Base-by-base conservation (phyloP, 1,139 yeast genomes). In the Magnusiomyces suaveolens region DNA sequence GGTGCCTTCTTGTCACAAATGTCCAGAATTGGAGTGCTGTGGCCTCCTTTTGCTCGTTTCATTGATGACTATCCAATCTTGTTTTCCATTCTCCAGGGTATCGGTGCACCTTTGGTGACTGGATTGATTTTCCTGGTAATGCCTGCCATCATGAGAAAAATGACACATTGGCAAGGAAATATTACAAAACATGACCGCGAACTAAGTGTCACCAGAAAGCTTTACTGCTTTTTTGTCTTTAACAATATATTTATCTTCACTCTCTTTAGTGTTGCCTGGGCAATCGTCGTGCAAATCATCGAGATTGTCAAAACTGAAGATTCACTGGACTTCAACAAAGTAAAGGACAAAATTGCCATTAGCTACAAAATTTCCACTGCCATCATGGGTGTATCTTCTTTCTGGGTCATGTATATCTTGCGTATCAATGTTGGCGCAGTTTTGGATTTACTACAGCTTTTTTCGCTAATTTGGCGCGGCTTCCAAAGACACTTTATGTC, bases 401-500 rank as follows among this genome's bases (percentile, higher is more conserved):
- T 72, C 60, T 72, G 76, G 76, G 72, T 72, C 26, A 68, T 72
- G 70, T 72, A 71, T 57, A 58, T 72, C 25, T 56, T 72, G 26
- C 65, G 72, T 24, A 69, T 68, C 14, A 65, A 68, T 48, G 51
- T 71, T 20, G 71, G 70, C 10, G 59, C 69, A 1, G 60, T 68
- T 39, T 55, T 69, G 12, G 71, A 68, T 52, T 56, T 72, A 8
- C 59, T 71, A 14, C 75, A 72, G 56, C 62, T 67, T 2, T 39
- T 69, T 50, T 59, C 64, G 2, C 59, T 72, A 12, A 12, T 67
- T 1, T 59, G 63, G 52, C 67, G 69, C 23, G 58, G 64, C 38
- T 60, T 64, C 57, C 64, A 66, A 47, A 60, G 65, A 25, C 59
- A 61, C 39, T 61, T 66, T 47, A 52, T 66, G 52, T 59, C 70